Base-by-base conservation (phyloP, 2,329 filamentous ascomycete species). In the Madurella mycetomatis region DNA sequence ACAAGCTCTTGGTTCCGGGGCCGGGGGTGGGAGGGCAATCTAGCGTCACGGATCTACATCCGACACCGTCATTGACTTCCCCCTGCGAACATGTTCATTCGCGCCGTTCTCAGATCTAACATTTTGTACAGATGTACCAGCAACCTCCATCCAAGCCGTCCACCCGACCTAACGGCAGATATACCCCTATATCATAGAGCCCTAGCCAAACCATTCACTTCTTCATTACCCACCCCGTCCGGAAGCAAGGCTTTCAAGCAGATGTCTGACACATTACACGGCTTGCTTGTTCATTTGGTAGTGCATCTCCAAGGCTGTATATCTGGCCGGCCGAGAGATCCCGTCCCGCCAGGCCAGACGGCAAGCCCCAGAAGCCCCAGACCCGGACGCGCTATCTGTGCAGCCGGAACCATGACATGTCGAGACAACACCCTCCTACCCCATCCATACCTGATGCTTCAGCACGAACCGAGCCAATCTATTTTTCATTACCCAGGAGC, bases 401-500 rank as follows among this genome's bases (percentile, higher is more conserved):
- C 25, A 25, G 25, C 25, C 25, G 25, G 25, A 25, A 25, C 25
- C 7, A 25, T 25, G 25, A 25, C 25, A 25, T 25, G 7, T 25
- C 7, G 25, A 25, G 4, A 25, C 25, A 25, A 25, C 25, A 25
- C 25, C 25, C 25, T 4, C 25, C 25, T 4, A 25, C 25, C 25
- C 25, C 25, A 25, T 25, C 25, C 25, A 25, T 4, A 25, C 25
- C 32, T 40, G 32, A 18, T 19, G 54, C 49, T 40, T 19, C 16
- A 34, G 41, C 16, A 17, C 18, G 40, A 47, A 31, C 47, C 13
- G 25, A 25, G 45, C 41, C 51, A 57, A 57, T 57, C 41, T 57
- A 57, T 49, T 34, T 39, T 51, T 51, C 37, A 57, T 57, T 57
- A 53, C 13, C 42, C 42, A 16, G 34, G 43, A 15, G 17, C 42